phyloP scores from a whole-genome alignment of 306 rosid species.

The Malus orientalis region DNA sequence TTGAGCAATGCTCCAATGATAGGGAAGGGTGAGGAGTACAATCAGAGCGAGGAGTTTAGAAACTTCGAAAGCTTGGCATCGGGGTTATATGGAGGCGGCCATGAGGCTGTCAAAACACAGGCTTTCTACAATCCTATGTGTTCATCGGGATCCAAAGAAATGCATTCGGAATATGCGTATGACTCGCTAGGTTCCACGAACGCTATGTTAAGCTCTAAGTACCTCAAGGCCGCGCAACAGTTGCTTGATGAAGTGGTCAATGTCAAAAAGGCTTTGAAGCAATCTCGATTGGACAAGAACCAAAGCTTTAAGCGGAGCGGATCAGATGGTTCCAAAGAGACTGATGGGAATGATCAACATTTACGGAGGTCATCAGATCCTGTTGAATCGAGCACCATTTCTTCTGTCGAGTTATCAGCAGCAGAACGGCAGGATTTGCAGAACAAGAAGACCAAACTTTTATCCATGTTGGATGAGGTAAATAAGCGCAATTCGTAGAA shows the following conservation, averaged over 20 bases:
- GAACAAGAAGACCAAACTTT: constrained; percentile 65
- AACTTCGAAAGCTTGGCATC: constrained; percentile 43
- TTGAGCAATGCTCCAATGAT: constrained; percentile 28
- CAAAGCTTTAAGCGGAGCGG: constrained; percentile 30
- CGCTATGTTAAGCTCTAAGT: constrained; percentile 33
- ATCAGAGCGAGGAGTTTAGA: constrained; percentile 28
- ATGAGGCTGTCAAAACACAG: constrained; percentile 35
- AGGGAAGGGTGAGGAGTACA: constrained; percentile 34
- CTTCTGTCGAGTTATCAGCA: constrained; percentile 47
- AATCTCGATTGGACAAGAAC: constrained; percentile 40
- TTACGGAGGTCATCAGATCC: constrained; percentile 36
- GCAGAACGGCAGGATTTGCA: constrained; percentile 60
- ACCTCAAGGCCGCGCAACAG: constrained; percentile 66
- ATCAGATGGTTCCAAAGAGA: constrained; percentile 46
- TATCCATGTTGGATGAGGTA: constrained; percentile 87
- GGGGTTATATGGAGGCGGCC: constrained; percentile 26
- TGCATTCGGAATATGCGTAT: constrained; percentile 23
- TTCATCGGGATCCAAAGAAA: constrained; percentile 28
- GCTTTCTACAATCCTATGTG: constrained; percentile 36
- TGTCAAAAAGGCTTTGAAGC: constrained; percentile 64
- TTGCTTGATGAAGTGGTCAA: constrained; percentile 81
- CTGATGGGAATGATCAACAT: constrained; percentile 45
- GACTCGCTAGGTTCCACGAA: constrained; percentile 29
- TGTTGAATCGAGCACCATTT: constrained; percentile 32
- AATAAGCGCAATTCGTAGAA: not conserved